phyloP scores from a whole-genome alignment of 208 protist genomes.

The Wallacemonas rigidus region DNA sequence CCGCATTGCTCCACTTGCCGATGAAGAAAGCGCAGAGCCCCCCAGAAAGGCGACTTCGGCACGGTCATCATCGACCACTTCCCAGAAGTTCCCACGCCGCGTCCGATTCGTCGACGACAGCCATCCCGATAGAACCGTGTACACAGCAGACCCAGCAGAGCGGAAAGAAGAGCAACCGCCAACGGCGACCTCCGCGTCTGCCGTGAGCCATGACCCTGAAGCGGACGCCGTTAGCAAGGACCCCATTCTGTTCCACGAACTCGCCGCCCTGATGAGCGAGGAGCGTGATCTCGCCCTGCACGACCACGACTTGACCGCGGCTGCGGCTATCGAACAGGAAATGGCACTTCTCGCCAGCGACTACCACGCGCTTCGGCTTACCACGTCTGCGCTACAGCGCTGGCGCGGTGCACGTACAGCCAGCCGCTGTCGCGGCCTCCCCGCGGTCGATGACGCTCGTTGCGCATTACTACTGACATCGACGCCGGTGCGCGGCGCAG shows the following conservation, averaged over 20 bases:
- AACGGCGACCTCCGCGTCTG: no score
- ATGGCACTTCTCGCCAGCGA: slow-evolving; percentile 9
- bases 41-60: neutral
- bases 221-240: neutral
- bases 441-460: no score
- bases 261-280: neutral
- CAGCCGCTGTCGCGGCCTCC: no score
- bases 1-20: slow-evolving; percentile 7
- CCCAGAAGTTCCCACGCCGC: slow-evolving; percentile 1
- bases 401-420: neutral
- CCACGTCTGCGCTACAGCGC: neutral
- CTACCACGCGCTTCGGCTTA: slow-evolving; percentile 6
- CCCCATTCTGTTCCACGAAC: slow-evolving; percentile 5
- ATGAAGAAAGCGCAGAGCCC: neutral
- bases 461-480: no score
- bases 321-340: neutral
- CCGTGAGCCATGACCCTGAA: neutral
- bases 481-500: no score
- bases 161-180: no score
- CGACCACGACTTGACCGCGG: neutral
- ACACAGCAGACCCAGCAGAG: neutral
- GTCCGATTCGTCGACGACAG: slow-evolving; percentile 8
- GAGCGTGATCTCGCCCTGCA: neutral
- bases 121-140: neutral
- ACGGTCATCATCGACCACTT: neutral